These are phyloP conservation scores for Alisma plantagoaquatica DNA, from an alignment of 106 monocot species.

Conservation along the genomic window DNA sequence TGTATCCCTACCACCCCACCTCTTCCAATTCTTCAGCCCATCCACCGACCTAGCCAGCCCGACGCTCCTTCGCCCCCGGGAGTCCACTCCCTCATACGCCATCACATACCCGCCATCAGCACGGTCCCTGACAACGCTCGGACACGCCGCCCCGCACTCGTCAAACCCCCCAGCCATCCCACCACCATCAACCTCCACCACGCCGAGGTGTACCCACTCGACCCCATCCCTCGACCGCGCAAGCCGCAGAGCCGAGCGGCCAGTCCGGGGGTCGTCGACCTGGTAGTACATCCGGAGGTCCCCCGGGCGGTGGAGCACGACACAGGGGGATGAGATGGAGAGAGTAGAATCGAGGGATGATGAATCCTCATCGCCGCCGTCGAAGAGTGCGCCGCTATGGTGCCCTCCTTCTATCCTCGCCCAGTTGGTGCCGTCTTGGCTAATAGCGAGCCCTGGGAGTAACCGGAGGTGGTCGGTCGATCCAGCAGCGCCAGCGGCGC, in stretches of 20 bases:
- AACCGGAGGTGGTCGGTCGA: background rate
- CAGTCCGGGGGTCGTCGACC: conserved; percentile 19
- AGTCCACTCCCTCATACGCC: conserved; percentile 38
- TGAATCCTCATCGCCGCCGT: conserved; percentile 33
- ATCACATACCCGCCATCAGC: conserved; percentile 20
- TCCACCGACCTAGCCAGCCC: conserved; percentile 34
- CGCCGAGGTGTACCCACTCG: conserved; percentile 33
- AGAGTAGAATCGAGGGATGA: too few relatives aligned
- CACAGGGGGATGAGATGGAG: conserved; percentile 22
- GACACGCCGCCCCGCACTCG: conserved; percentile 26
- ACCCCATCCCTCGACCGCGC: conserved; percentile 50
- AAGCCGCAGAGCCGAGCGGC: conserved; percentile 22
- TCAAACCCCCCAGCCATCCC: conserved; percentile 31
- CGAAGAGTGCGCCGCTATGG: conserved; percentile 46
- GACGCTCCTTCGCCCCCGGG: conserved; percentile 20
- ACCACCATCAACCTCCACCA: conserved; percentile 18
- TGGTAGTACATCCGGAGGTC: conserved; percentile 58
- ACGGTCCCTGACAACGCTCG: conserved; percentile 16
- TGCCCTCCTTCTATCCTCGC: conserved; percentile 50
- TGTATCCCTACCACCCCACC: conserved; percentile 9
- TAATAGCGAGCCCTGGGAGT: conserved; percentile 39
- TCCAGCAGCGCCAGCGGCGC: conserved; percentile 6
- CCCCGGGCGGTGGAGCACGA: conserved; percentile 28
- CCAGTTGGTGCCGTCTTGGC: conserved; percentile 53
- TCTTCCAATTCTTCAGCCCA: conserved; percentile 42